Evolutionary conservation across 2,329 filamentous ascomycete species (phyloP).

Genomic region (Thielaviopsis cerberus): DNA sequence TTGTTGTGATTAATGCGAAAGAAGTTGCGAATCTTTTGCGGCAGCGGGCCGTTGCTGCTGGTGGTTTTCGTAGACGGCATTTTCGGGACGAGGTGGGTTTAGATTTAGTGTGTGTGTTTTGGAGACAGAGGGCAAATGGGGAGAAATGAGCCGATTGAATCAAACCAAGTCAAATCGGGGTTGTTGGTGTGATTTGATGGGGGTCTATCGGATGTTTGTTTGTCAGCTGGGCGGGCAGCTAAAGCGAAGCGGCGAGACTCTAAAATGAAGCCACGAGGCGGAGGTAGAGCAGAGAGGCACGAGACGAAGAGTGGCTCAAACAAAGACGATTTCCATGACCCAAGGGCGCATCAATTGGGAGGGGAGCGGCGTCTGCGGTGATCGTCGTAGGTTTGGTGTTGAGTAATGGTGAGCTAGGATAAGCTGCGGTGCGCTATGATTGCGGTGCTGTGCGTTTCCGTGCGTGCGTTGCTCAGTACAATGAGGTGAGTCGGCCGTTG

Average conservation of each 20-base stretch:
- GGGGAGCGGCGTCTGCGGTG: too few relatives aligned
- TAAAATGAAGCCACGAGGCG: constrained; percentile 6
- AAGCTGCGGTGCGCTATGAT: neutral
- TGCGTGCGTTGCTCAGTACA: neutral
- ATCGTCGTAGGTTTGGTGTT: neutral
- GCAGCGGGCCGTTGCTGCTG: constrained; percentile 40
- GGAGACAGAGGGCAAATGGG: neutral
- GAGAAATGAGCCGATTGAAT: neutral
- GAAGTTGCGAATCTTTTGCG: constrained; percentile 51
- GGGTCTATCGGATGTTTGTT: neutral
- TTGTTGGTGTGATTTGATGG: neutral
- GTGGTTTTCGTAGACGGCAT: constrained; percentile 37
- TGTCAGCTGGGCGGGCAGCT: neutral
- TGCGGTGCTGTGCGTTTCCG: neutral
- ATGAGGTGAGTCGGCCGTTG: too few relatives aligned
- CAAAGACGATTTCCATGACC: constrained; percentile 1
- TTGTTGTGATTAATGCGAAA: constrained; percentile 39
- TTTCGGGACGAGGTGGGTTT: constrained; percentile 9
- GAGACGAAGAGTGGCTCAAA: neutral
- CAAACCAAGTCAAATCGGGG: neutral
- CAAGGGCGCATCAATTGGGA: neutral
- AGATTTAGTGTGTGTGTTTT: constrained; percentile 2
- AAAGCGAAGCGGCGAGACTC: constrained; percentile 5
- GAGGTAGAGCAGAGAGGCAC: neutral
- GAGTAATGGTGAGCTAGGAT: neutral